Conservation (phyloP, 257 asterid genomes). For the Plantago ovata region DNA sequence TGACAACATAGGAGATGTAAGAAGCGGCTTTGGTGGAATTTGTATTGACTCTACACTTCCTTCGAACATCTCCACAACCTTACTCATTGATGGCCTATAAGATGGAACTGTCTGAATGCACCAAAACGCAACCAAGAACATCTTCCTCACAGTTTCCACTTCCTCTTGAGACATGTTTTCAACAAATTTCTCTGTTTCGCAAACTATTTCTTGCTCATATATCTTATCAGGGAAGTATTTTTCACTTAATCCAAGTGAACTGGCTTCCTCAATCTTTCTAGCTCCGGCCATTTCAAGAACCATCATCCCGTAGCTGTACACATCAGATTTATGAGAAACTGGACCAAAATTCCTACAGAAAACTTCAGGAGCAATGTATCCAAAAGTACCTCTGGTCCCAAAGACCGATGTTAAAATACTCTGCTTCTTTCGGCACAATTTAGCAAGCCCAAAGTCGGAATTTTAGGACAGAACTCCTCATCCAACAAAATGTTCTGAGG, state of each 20-base stretch:
- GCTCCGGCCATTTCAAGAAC: constrained; percentile 61
- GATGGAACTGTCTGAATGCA: constrained; percentile 59
- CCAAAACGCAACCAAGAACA: constrained; percentile 62
- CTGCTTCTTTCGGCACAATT: too few species aligned
- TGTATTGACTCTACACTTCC: constrained; percentile 38
- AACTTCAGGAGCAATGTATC: constrained; percentile 61
- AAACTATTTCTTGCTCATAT: constrained; percentile 35
- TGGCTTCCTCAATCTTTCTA: constrained; percentile 23
- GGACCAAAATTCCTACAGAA: constrained; percentile 48
- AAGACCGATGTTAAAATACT: too few species aligned
- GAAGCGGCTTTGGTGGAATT: constrained; percentile 52
- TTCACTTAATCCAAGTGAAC: constrained; percentile 28
- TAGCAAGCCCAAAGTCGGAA: too few species aligned
- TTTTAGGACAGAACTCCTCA: too few species aligned
- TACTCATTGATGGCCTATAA: constrained; percentile 53
- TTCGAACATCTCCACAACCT: constrained; percentile 62
- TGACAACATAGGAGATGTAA: constrained; percentile 21
- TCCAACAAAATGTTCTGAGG: too few species aligned
- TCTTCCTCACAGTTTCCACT: constrained; percentile 40
- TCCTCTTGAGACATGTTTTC: constrained; percentile 27
- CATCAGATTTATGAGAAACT: constrained; percentile 65
- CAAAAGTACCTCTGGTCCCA: too few species aligned
- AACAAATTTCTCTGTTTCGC: constrained; percentile 21
- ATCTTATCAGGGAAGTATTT: constrained; percentile 43
- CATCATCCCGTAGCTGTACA: constrained; percentile 73